Conservation (phyloP, 169 alveolate genomes). For the Babesia ovis region DNA sequence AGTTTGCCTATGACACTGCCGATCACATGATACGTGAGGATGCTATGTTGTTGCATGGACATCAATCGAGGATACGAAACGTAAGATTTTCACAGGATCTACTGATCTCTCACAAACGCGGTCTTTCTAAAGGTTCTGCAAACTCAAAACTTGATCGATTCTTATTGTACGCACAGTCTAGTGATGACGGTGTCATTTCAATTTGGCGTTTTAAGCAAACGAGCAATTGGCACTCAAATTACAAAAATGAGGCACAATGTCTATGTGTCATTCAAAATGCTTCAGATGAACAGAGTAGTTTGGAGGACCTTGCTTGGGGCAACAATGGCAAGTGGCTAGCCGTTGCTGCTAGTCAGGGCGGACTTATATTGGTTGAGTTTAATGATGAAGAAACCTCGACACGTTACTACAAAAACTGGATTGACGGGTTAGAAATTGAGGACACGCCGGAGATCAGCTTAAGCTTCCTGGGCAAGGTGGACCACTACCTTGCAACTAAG, state of each 20-base stretch:
- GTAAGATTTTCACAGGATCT: constrained; percentile 64
- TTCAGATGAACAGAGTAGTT: constrained; percentile 60
- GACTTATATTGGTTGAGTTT: constrained; percentile 57
- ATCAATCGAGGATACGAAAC: constrained; percentile 44
- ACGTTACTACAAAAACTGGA: constrained; percentile 55
- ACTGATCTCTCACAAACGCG: constrained; percentile 23
- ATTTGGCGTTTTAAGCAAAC: constrained; percentile 59
- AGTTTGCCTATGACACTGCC: constrained; percentile 46
- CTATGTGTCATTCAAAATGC: constrained; percentile 44
- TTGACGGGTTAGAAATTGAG: constrained; percentile 31
- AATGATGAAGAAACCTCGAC: constrained; percentile 43
- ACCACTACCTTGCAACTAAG: constrained; percentile 2
- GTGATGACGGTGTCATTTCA: constrained; percentile 64
- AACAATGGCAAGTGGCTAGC: constrained; percentile 66
- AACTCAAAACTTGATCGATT: constrained; percentile 8
- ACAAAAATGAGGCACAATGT: constrained; percentile 51
- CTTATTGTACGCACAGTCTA: constrained; percentile 54
- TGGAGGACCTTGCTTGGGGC: constrained; percentile 71
- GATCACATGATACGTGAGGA: constrained; percentile 40
- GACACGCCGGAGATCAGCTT: constrained; percentile 33
- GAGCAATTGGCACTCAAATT: constrained; percentile 29
- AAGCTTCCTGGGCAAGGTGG: constrained; percentile 13
- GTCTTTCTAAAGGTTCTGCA: constrained; percentile 18
- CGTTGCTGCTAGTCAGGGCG: constrained; percentile 68
- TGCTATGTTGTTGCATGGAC: constrained; percentile 62